Evolutionary conservation across 2,329 filamentous ascomycete species (phyloP), one percentile per base, ranked within the genome.

Genomic region (Davidsoniella virescens): DNA sequence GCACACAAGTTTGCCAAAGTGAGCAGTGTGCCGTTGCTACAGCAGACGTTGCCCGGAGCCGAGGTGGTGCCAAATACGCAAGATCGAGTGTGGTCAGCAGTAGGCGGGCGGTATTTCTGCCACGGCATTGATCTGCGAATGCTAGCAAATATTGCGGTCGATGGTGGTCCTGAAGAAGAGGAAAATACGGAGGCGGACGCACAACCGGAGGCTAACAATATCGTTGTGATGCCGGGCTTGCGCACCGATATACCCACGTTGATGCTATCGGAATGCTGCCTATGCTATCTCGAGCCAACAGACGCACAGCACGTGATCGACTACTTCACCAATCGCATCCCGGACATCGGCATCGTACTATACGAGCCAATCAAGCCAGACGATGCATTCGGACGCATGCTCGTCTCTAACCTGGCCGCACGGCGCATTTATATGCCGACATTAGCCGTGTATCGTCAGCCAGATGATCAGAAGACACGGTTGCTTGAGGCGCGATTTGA

Each of bases 251-350:
- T 85, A 0, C 87, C 92, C 0, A 98, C 92, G 0, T 67, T 98
- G 7, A 65, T 98, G 20, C 72, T 98, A 5, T 96, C 90, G 0
- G 92, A 98, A 64, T 96, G 92, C 70, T 98, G 92, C 62, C 73
- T 98, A 29, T 86, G 92, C 62, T 98, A 98, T 60, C 74, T 98
- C 1, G 72, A 80, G 7, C 72, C 80, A 0, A 59, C 71, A 0
- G 73, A 80, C 47, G 82, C 87, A 0, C 69, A 72, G 37, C 65
- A 67, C 1, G 78, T 90, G 4, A 64, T 94, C 18, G 63, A 68
- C 14, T 80, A 77, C 62, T 87, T 90, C 58, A 70, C 72, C 14
- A 64, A 68, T 2, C 66, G 63, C 17, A 73, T 77, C 37, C 56
- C 61, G 45, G 55, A 66, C 62, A 50, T 79, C 55, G 57, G 73